Base-by-base conservation (phyloP, 371 early-diverging fungal genomes). In the Mucor velutinosus region DNA sequence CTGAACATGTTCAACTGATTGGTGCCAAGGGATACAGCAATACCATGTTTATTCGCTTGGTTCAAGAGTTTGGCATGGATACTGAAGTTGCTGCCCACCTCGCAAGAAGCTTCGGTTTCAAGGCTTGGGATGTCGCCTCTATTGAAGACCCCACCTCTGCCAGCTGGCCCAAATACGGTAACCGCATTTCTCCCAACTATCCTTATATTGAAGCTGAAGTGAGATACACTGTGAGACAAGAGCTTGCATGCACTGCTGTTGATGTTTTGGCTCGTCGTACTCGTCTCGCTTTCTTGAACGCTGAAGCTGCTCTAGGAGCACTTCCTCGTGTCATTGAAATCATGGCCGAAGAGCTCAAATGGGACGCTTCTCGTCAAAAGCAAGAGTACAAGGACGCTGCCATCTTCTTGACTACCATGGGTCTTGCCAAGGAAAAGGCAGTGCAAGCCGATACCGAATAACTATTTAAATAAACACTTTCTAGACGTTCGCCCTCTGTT, bases 171-270 rank as follows among this genome's bases (percentile, higher is more conserved):
- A 82, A 92, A 23, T 90, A 90, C 67, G 96, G 95, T 57, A 87
- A 88, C 65, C 87, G 94, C 45, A 75, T 99, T 33, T 86, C 89
- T n/a, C 86, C 85, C 23, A 88, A 89, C 35, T 97, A 99, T 76
- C 96, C 96, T 37, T 99, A 94, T 74, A 89, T 97, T 39, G 96
- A 96, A 70, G 94, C 97, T 35, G 99, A 99, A 83, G 92, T 99
- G 12, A 88, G 94, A 14, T 99, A 99, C 76, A 93, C 96, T 25
- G 91, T 92, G 57, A 89, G 92, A 68, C 84, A 94, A 75, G 99
- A 99, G 82, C 94, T 93, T 76, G 99, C 99, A 5, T 86, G 93
- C 73, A 97, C 93, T 23, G 92, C 92, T 11, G 94, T 96, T 17
- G 98, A 99, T 82, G 96, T 99, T 23, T 76, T 99, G 32, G 97